Percentiles rank a stretch among this genome's conserved stretches.
phyloP scores from a whole-genome alignment of 345 rosid genomes.

The Aegle marmelos region DNA sequence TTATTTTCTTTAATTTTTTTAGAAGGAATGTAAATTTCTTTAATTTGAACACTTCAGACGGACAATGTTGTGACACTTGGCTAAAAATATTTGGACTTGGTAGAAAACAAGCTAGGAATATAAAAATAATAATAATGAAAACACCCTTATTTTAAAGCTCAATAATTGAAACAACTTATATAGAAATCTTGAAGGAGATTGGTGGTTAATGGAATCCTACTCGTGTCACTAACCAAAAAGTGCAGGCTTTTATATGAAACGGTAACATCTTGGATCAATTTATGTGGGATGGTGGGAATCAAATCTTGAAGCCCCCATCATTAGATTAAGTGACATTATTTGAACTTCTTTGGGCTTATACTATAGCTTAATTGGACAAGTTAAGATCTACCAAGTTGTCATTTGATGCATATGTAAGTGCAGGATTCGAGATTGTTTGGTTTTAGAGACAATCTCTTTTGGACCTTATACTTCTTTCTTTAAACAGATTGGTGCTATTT shows the following conservation, averaged over 20 bases:
- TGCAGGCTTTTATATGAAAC: not conserved
- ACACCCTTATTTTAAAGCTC: not conserved
- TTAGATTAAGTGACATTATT: not conserved
- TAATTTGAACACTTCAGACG: too few species aligned
- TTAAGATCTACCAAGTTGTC: not conserved
- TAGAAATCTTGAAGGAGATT: not conserved
- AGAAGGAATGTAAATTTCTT: too few species aligned
- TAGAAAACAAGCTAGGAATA: too few species aligned
- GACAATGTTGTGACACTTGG: too few species aligned
- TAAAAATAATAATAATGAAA: not conserved
- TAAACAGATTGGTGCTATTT: not conserved
- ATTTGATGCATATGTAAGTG: not conserved
- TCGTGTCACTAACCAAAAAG: slow-evolving; percentile 19
- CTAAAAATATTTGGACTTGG: too few species aligned
- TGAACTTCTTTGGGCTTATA: too few species aligned
- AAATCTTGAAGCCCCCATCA: slow-evolving; percentile 1
- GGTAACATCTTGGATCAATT: not conserved
- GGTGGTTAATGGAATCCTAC: slow-evolving; percentile 19
- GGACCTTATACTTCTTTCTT: not conserved
- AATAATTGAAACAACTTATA: slow-evolving; percentile 17
- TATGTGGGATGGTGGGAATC: not conserved
- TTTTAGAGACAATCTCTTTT: not conserved
- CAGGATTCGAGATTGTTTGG: not conserved
- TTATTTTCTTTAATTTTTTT: too few species aligned
- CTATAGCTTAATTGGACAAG: too few species aligned